Conservation (phyloP, 2,329 filamentous ascomycete species). For the Davidsoniella australis region DNA sequence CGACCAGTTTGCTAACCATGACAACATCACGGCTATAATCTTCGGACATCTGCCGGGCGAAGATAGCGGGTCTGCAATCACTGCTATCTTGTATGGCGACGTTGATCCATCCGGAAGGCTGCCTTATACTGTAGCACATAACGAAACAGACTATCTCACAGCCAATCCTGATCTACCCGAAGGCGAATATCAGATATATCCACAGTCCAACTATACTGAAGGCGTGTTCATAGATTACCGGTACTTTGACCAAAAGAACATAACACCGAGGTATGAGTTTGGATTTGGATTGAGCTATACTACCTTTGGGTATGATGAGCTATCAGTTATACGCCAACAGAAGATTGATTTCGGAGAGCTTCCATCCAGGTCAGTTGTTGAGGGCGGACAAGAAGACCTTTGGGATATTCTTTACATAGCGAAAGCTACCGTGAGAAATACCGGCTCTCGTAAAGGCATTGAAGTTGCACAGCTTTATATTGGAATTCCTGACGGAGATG, state of each 20-base stretch:
- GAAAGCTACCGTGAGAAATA: slow-evolving; percentile 25
- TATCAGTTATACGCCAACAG: slow-evolving; percentile 21
- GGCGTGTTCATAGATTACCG: slow-evolving; percentile 37
- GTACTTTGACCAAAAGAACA: slow-evolving; percentile 31
- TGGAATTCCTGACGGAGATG: slow-evolving; percentile 23
- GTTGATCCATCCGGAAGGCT: slow-evolving; percentile 39
- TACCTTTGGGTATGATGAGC: slow-evolving; percentile 29
- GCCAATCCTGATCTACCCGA: slow-evolving; percentile 34
- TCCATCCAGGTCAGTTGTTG: slow-evolving; percentile 23
- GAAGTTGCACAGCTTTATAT: slow-evolving; percentile 34
- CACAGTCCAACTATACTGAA: slow-evolving; percentile 34
- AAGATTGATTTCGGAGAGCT: slow-evolving; percentile 19
- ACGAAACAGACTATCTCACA: slow-evolving; percentile 36
- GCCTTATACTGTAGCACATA: slow-evolving; percentile 43
- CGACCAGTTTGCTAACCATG: slow-evolving; percentile 43
- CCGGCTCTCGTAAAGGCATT: slow-evolving; percentile 24
- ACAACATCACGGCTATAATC: slow-evolving; percentile 46
- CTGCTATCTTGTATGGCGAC: slow-evolving; percentile 39
- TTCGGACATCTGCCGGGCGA: slow-evolving; percentile 50
- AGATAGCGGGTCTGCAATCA: slow-evolving; percentile 38
- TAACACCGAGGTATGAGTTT: slow-evolving; percentile 36
- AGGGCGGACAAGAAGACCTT: slow-evolving; percentile 29
- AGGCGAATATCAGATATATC: slow-evolving; percentile 34
- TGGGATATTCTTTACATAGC: slow-evolving; percentile 29
- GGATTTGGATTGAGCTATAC: slow-evolving; percentile 41